Base-by-base conservation (phyloP, 345 rosid genomes). In the Eucalyptus curtisii region DNA sequence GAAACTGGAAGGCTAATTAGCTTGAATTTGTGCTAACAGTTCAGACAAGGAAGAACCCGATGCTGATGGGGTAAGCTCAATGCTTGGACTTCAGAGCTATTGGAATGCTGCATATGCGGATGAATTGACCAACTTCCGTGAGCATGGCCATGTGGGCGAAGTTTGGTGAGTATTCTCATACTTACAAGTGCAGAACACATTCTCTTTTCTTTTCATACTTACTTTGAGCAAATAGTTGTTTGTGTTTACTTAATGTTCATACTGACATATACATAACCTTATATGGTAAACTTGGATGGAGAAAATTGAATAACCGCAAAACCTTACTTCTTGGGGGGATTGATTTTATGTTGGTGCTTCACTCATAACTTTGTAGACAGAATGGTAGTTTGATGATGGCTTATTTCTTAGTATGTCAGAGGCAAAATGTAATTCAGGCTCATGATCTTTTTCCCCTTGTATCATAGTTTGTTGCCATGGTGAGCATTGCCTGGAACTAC, bases 101-200 rank as follows among this genome's bases (percentile, higher is more conserved):
- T 98, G 99, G 99, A 94, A 98, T 92, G 90, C 97, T 85, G 98
- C 99, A 13, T 98, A 97, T 90, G 96, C 98, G 0, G 99, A 95
- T 89, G 99, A 98, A 93, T 92, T 98, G 89, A 89, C 96, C 9
- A 97, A 96, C 89, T 97, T 96, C 89, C 94, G 93, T 88, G 99
- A 96, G 91, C 99, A 96, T 91, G 99, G 99, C 80, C 99, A 94
- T 89, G 88, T 93, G 24, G 99, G 99, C 85, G 99, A 98, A 97
- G 95, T 97, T 91, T 98, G 99, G 99, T 98, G 90, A 89, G 88
- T 17, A 42, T 87, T 86, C 59, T 86, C 33, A 22, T 50, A 27
- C 42, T 86, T n/a, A 50, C 9, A 50, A 49, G 45, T 86, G 44
- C 44, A 50, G 27, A 86, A 30, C 55, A 49, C 30, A n/a, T 22